Evolutionary conservation across 192 early-diverging fungal genomes (phyloP), one percentile per base, ranked within the genome.

Genomic region (Dissophora ornata): DNA sequence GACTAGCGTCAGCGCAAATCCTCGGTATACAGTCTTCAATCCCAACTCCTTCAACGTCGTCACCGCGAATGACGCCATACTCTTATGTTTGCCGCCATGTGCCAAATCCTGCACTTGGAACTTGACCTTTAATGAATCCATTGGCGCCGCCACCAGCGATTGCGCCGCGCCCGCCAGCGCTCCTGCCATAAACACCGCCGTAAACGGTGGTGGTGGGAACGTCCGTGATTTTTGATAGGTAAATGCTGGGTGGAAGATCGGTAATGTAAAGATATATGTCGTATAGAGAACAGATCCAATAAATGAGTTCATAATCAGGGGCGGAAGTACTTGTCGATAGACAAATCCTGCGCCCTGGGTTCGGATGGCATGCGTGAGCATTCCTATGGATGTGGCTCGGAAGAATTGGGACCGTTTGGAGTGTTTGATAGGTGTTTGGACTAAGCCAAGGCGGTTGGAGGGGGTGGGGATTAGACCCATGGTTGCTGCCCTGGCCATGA

Each of bases 231-330:
- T 61, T 38, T 83, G 82, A 46, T 82, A 80, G 0, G 82, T 74
- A 18, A 80, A 81, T 3, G 83, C 73, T 22, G 74, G 78, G 48
- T 84, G 84, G 46, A 88, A 86, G 21, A 83, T 32, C 0, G 87
- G 84, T 8, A 90, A 67, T 3, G 79, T 78, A 28, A 82, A 83
- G 29, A 88, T 86, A 58, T 93, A 93, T 32, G 90, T 91, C n/a
- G 92, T 89, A 57, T 91, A 93, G 24, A 93, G 74, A 4, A 91
- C 87, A 16, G 90, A 88, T 16, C 92, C 92, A 9, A 93, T 88
- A 11, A 87, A 46, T 33, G 90, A 89, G 74, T 93, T 93, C 53
- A 91, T 90, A 4, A 91, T 52, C 70, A 93, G 77, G 0, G 92
- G 92, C 44, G 90, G 92, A 2, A 93, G 42, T 25, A 93, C 80